A percentile compares a stretch with the other conserved stretches of the same genome.
These are phyloP conservation scores for Leptographium galeiforme DNA, from an alignment of 2,329 filamentous ascomycete species.

Conservation along the genomic window DNA sequence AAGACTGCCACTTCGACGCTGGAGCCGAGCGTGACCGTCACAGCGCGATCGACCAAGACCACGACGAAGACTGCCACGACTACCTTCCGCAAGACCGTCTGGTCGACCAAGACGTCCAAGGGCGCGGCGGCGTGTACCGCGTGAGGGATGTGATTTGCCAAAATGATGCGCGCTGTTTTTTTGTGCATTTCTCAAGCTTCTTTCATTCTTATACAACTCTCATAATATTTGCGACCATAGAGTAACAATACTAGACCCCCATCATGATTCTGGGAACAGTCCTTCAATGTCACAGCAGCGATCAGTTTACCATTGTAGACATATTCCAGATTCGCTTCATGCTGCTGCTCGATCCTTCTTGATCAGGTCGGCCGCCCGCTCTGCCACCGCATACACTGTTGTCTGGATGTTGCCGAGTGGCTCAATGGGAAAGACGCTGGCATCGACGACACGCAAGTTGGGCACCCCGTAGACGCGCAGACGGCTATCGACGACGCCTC, in stretches of 20 bases:
- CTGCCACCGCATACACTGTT: slow-evolving; percentile 9
- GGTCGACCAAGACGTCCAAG: neutral
- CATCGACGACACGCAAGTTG: slow-evolving; percentile 6
- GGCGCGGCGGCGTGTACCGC: neutral
- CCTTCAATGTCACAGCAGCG: no score
- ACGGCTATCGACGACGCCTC: slow-evolving; percentile 4
- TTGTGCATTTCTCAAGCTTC: no score
- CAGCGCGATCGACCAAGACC: neutral
- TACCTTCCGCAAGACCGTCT: neutral
- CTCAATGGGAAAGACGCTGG: slow-evolving; percentile 8
- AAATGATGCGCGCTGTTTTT: no score
- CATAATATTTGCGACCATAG: no score
- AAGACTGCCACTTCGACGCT: neutral
- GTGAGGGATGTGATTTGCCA: neutral
- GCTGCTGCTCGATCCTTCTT: neutral
- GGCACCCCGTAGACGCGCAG: slow-evolving; percentile 4
- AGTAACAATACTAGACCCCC: no score
- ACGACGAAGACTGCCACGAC: neutral
- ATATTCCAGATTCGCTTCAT: no score
- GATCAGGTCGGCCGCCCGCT: slow-evolving; percentile 8
- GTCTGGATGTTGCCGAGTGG: slow-evolving; percentile 7
- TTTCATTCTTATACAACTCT: no score
- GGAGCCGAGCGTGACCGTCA: neutral
- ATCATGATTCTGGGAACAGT: no score
- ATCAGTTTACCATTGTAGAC: no score